Base-by-base conservation (phyloP, 2,329 filamentous ascomycete genomes). In the Bipolaris gigantea region DNA sequence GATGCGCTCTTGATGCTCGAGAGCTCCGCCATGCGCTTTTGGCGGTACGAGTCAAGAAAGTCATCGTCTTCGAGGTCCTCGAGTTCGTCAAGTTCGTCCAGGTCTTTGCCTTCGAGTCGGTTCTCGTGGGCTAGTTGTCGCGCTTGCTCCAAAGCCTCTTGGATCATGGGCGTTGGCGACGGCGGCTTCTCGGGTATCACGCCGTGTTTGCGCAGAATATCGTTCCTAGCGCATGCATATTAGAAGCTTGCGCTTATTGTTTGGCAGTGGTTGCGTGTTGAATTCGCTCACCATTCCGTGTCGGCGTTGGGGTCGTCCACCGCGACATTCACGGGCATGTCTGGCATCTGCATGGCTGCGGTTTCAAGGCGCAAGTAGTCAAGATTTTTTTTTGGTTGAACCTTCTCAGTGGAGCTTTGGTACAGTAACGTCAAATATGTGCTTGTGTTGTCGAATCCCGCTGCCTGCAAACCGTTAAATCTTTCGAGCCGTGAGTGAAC, bases 171-270 rank as follows among this genome's bases (percentile, higher is more conserved):
- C 2, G 94, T 97, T 2, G 94, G 94, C 41, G 93, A 96, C 3
- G 92, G 92, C 0, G 93, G 92, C 73, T 96, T 97, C 74, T 97
- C 92, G n/a, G 94, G 94, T 58, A 99, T 97, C 63, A 99, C 83
- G 62, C 92, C 91, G 80, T 99, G 92, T 75, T 96, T 95, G 65
- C 94, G 90, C 53, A 99, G 86, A 70, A 99, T 99, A 65, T 99
- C 94, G 74, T 99, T 99, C 92, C 92, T 97, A 63, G 54, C 21
- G 5, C 7, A 30, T 47, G 8, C 10, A 11, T n/a, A 16, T 51
- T 34, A 47, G 33, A 32, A 15, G 10, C 21, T n/a, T 30, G 19
- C 35, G 33, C 2, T 3, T 41, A 16, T 5, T 11, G 16, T 25
- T 16, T 23, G 13, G 8, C 0, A n/a, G 8, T 35, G 11, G 15